Conservation (phyloP, 176 grass and related monocot genomes). For the Panicum miliaceum region DNA sequence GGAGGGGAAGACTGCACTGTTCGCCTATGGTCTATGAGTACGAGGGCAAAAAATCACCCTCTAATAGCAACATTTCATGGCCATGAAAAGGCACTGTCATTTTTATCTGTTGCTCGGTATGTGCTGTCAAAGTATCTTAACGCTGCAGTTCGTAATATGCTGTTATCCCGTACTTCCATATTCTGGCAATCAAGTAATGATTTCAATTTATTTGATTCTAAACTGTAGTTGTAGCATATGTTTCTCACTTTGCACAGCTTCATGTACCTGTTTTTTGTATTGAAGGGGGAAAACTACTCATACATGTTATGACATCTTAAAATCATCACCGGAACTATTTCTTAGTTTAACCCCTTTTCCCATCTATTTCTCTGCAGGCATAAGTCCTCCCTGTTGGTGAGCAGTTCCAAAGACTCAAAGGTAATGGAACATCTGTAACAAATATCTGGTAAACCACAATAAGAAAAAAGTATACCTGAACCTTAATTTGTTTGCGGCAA, state of each 20-base stretch:
- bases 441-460: background rate
- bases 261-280: background rate
- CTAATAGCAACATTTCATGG: slow-evolving; percentile 73
- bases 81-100: slow-evolving; percentile 80
- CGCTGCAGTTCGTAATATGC: background rate
- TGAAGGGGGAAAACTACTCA: background rate
- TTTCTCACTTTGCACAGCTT: slow-evolving; percentile 13
- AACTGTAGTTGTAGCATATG: background rate
- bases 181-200: background rate
- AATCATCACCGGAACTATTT: background rate
- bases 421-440: slow-evolving; percentile 36
- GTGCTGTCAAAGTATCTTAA: slow-evolving; percentile 30
- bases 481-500: background rate
- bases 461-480: background rate
- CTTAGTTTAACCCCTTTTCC: slow-evolving; percentile 2
- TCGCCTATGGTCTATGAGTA: slow-evolving; percentile 79
- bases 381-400: slow-evolving; percentile 83
- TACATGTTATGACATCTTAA: slow-evolving; percentile 20
- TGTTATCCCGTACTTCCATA: slow-evolving; percentile 24
- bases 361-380: slow-evolving; percentile 64
- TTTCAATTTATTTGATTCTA: background rate
- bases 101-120: slow-evolving; percentile 82
- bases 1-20: slow-evolving; percentile 90
- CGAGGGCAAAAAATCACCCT: slow-evolving; percentile 64
- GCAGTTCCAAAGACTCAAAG: slow-evolving; percentile 90